These are phyloP conservation scores for Francoa sonchifolia DNA, from an alignment of 441 rosid genomes.

Conservation along the genomic window DNA sequence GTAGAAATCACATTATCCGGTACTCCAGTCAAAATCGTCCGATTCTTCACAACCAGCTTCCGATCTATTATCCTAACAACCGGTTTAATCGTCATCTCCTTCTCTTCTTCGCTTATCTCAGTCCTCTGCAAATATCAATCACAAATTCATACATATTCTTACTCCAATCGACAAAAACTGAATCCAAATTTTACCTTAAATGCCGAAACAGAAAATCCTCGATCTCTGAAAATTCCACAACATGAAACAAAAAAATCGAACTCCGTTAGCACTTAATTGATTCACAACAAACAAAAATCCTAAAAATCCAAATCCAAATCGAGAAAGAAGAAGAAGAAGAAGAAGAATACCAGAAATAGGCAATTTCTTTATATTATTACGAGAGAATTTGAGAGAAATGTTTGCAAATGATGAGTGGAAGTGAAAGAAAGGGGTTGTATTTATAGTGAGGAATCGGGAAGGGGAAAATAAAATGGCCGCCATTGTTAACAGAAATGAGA, in stretches of 20 bases:
- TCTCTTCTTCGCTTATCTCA: conserved; percentile 11
- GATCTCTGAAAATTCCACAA: conserved; percentile 29
- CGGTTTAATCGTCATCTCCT: conserved; percentile 72
- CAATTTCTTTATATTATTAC: conserved; percentile 3
- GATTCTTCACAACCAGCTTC: conserved; percentile 52
- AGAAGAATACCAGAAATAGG: conserved; percentile 20
- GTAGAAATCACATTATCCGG: conserved; percentile 67
- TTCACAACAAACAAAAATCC: neutral
- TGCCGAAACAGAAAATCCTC: conserved; percentile 20
- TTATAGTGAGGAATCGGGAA: conserved; percentile 30
- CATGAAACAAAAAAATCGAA: conserved; percentile 16
- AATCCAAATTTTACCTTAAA: conserved; percentile 27
- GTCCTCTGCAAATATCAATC: neutral
- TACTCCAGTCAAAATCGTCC: conserved; percentile 45
- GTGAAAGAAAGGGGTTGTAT: conserved; percentile 21
- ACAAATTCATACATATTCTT: neutral
- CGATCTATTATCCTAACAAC: conserved; percentile 50
- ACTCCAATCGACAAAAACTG: neutral
- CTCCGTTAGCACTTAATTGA: conserved; percentile 20
- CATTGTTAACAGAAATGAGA: conserved; percentile 18
- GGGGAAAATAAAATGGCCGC: conserved; percentile 29
- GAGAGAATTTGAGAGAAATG: conserved; percentile 5
- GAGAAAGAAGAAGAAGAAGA: neutral
- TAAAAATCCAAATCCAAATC: neutral
- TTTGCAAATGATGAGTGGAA: conserved; percentile 8